Evolutionary conservation across 2,329 filamentous ascomycete genomes (phyloP).

Genomic region (Arthrobotrys pseudoclavata): DNA sequence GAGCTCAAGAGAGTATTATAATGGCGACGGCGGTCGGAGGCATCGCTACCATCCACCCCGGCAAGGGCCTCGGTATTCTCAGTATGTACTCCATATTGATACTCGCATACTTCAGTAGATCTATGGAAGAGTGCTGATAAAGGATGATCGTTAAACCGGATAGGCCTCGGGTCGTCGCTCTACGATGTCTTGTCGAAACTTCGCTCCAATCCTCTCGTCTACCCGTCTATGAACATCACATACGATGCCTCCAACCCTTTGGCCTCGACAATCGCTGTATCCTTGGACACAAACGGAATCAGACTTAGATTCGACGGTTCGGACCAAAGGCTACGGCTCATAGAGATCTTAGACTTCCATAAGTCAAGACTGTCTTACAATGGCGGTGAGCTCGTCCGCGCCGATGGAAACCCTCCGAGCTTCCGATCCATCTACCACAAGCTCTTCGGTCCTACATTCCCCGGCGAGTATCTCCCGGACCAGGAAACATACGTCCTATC

Average conservation of each 20-base stretch:
- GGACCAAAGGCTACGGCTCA: conserved; percentile 88
- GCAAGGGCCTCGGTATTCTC: conserved; percentile 76
- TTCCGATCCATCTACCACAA: conserved; percentile 93
- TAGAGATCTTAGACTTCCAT: conserved; percentile 91
- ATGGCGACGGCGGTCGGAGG: conserved; percentile 62
- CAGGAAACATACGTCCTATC: conserved; percentile 88
- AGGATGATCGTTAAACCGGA: not conserved
- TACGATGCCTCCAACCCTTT: conserved; percentile 68
- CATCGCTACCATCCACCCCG: conserved; percentile 75
- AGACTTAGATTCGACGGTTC: conserved; percentile 92
- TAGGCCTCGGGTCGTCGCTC: conserved; percentile 89
- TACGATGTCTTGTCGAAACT: conserved; percentile 89
- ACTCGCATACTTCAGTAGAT: not conserved
- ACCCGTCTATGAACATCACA: conserved; percentile 81
- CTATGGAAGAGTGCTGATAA: not conserved
- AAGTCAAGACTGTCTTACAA: conserved; percentile 88
- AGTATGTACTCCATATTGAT: conserved; percentile 64
- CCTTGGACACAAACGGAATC: conserved; percentile 85
- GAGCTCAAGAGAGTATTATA: conserved; percentile 10
- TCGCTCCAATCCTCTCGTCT: conserved; percentile 87
- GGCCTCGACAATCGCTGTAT: conserved; percentile 71
- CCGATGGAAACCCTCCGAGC: conserved; percentile 72
- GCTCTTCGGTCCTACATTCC: conserved; percentile 92
- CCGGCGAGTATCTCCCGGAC: conserved; percentile 85
- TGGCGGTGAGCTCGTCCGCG: conserved; percentile 74